Evolutionary conservation across 2,329 filamentous ascomycete genomes (phyloP), one percentile per base, ranked within the genome.

Genomic region (Pestalotiopsis sp.): DNA sequence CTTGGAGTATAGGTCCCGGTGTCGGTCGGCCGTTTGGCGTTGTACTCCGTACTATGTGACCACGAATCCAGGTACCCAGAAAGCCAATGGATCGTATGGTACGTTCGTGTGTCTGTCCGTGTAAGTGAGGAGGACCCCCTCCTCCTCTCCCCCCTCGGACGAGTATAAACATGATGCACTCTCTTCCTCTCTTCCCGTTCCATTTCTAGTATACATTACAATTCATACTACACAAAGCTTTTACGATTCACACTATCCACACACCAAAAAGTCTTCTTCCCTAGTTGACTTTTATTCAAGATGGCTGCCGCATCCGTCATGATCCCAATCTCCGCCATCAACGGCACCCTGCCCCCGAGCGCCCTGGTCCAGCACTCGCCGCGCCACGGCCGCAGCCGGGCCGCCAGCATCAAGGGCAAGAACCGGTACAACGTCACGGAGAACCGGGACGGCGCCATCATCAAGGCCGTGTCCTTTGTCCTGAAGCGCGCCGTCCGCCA

Each of bases 401-500:
- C 78, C 70, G 72, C 81, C 79, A 76, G 79, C 74, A 67, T 83
- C 73, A 76, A 80, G 75, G 78, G 76, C 64, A 82, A 81, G 72
- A 73, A 80, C 20, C 78, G 80, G 13, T 83, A 83, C 75, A 80
- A 78, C 68, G 74, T 83, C 36, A 76, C 81, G 14, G 81, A 83
- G 67, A 81, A 83, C 63, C 76, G 79, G 60, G 81, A 83, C 64
- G 75, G 74, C 9, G 76, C 77, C 67, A 75, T 83, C 64, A 76
- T 78, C 70, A 83, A 83, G 74, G 81, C 82, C 25, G 72, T 84
- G 36, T 75, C 76, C 65, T 82, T 81, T 70, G 77, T 83, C 36
- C 72, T 84, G 65, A 83, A 82, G 75, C 77, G 81, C 49, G 79
- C 79, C 20, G 75, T 80, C 38, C 52, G 52, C 64, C 52, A 66